A percentile compares a stretch with the other conserved stretches of the same genome.
phyloP scores from a whole-genome alignment of 2,329 filamentous ascomycete species.

The Lachnellula occidentalis region DNA sequence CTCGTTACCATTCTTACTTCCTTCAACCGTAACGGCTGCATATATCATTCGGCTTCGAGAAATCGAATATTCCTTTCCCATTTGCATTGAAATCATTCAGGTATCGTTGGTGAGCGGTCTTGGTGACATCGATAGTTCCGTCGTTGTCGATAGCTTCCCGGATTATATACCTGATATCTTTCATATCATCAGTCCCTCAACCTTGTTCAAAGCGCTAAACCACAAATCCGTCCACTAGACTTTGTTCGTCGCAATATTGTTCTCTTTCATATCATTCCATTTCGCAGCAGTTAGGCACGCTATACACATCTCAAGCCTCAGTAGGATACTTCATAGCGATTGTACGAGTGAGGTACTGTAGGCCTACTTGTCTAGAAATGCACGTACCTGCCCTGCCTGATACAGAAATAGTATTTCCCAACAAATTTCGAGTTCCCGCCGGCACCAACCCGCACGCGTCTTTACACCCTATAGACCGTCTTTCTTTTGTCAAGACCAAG shows the following conservation, averaged over 20 bases:
- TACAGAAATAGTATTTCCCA: background rate
- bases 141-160: background rate
- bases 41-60: background rate
- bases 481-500: background rate
- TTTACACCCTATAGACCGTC: background rate
- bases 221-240: background rate
- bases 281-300: background rate
- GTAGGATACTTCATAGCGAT: background rate
- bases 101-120: background rate
- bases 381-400: background rate
- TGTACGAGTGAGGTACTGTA: background rate
- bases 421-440: background rate
- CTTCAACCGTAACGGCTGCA: background rate
- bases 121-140: background rate
- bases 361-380: background rate
- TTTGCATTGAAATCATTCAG: background rate
- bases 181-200: background rate
- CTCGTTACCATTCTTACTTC: background rate
- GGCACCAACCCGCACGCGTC: background rate
- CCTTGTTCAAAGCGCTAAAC: background rate
- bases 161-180: constrained; percentile 1
- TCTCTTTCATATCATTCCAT: background rate
- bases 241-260: background rate
- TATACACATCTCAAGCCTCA: background rate
- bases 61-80: constrained; percentile 1